Percentiles rank a stretch among this genome's conserved stretches.
Evolutionary conservation across 2,329 filamentous ascomycete genomes (phyloP).

Genomic region (Ceratocystis huliohia): DNA sequence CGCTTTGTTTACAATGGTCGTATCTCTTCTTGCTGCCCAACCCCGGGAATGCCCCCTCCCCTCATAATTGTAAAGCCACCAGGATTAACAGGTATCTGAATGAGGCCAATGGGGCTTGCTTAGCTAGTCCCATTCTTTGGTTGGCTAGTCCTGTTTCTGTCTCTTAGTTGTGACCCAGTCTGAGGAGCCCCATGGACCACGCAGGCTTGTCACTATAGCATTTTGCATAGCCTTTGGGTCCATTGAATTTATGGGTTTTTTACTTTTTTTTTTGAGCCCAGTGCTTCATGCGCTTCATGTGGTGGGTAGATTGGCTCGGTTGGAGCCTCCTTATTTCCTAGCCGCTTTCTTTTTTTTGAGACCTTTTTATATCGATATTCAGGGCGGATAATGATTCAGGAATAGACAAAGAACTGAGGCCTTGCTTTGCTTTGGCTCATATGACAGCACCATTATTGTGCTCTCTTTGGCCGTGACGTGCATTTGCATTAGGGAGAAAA

Average conservation of each 20-base stretch:
- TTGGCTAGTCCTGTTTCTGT: background rate
- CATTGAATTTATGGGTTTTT: background rate
- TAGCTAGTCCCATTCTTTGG: background rate
- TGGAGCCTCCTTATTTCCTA: background rate
- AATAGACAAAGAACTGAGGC: background rate
- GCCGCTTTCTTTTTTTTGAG: background rate
- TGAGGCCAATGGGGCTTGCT: conserved; percentile 3
- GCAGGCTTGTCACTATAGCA: background rate
- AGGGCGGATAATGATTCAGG: background rate
- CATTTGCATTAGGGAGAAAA: background rate
- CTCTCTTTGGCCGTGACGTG: conserved; percentile 6
- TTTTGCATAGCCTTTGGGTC: conserved; percentile 3
- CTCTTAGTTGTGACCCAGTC: background rate
- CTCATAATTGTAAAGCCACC: background rate
- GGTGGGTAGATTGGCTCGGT: background rate
- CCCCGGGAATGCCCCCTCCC: background rate
- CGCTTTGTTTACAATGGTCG: background rate
- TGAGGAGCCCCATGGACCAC: background rate
- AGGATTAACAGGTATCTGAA: conserved; percentile 1
- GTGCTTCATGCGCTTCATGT: background rate
- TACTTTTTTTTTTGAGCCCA: background rate
- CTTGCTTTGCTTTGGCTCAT: background rate
- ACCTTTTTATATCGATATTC: background rate
- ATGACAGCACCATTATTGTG: conserved; percentile 9
- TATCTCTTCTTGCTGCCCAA: conserved; percentile 6